phyloP scores from a whole-genome alignment of 495 filamentous ascomycete species.

The Aspergillus hancockii region DNA sequence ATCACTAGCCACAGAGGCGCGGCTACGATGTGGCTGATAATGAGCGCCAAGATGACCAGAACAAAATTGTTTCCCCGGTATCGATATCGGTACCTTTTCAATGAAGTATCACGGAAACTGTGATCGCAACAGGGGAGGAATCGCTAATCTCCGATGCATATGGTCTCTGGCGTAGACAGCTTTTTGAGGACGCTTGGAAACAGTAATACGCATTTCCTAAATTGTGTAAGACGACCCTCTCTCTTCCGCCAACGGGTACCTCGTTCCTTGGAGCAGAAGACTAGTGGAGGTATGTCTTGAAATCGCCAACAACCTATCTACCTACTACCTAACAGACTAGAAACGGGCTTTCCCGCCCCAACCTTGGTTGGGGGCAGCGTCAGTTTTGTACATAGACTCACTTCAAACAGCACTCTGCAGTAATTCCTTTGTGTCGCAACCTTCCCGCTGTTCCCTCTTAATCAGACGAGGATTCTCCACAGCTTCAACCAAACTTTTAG shows the following conservation, averaged over 20 bases:
- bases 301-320: neutral
- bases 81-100: neutral
- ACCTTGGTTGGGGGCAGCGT: neutral
- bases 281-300: slow-evolving; percentile 19
- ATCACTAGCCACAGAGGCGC: slow-evolving; percentile 11
- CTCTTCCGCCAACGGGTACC: neutral
- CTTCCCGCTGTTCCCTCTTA: neutral
- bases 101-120: neutral
- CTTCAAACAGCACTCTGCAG: slow-evolving; percentile 9
- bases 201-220: slow-evolving; percentile 19
- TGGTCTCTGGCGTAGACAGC: slow-evolving; percentile 13
- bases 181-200: slow-evolving; percentile 19
- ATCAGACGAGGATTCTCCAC: slow-evolving; percentile 11
- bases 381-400: slow-evolving; percentile 6
- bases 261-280: neutral
- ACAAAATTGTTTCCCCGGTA: slow-evolving; percentile 2
- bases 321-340: too few relatives aligned
- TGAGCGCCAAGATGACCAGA: slow-evolving; percentile 8
- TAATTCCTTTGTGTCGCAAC: slow-evolving; percentile 13
- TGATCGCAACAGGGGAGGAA: neutral
- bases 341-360: neutral
- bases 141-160: slow-evolving; percentile 23
- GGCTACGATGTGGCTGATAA: slow-evolving; percentile 10
- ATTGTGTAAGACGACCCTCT: slow-evolving; percentile 7
- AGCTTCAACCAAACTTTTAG: neutral